Conservation (phyloP, 768 basidiomycete species). For the Lactarius akahatsu region DNA sequence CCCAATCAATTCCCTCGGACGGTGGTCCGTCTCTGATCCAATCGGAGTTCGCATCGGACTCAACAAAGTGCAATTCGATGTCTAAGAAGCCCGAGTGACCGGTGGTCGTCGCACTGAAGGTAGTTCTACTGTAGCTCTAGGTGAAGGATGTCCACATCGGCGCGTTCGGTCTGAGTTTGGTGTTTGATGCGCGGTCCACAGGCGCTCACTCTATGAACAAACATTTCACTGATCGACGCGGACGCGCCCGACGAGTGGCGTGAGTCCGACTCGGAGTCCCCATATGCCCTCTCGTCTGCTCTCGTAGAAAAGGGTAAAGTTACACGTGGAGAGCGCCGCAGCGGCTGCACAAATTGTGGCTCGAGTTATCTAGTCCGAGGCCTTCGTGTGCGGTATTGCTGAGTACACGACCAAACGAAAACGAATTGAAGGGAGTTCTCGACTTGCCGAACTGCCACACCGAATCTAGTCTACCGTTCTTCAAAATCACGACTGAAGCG, state of each 20-base stretch:
- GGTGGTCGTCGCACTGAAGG: not conserved
- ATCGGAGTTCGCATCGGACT: not conserved
- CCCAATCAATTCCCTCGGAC: not conserved
- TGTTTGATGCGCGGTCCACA: not conserved
- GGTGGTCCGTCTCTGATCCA: not conserved
- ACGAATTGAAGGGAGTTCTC: no score
- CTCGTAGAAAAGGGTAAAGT: no score
- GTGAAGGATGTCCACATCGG: not conserved
- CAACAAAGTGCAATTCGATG: not conserved
- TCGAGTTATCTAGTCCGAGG: not conserved
- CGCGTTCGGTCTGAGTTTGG: not conserved
- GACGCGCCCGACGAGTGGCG: not conserved
- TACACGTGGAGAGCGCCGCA: not conserved
- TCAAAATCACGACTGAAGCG: not conserved
- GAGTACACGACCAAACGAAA: not conserved
- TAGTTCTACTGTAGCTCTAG: not conserved
- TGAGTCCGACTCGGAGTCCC: not conserved
- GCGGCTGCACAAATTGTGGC: not conserved
- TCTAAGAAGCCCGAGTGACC: not conserved
- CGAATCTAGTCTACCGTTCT: not conserved
- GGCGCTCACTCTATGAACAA: no score
- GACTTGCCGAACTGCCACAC: not conserved
- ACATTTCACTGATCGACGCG: not conserved
- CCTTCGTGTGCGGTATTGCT: no score
- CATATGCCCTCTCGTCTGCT: not conserved